Evolutionary conservation across 495 filamentous ascomycete species (phyloP).

Genomic region (Podospora pseudoanserina): DNA sequence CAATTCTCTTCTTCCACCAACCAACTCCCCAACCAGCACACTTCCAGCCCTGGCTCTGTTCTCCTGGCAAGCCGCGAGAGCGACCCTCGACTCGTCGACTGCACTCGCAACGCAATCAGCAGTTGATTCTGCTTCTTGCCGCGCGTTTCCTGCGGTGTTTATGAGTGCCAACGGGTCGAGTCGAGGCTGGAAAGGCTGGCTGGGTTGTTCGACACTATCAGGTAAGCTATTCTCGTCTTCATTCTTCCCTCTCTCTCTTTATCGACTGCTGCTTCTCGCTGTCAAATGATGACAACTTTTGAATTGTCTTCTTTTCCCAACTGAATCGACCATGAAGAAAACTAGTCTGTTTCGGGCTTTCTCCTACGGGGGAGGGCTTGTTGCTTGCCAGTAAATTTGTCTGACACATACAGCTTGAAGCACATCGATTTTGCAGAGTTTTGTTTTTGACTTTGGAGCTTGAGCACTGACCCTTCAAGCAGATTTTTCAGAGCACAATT

Average conservation of each 20-base stretch:
- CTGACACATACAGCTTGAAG: conserved; percentile 48
- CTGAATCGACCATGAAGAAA: conserved; percentile 95
- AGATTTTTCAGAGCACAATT: conserved; percentile 14
- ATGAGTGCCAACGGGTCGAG: not conserved
- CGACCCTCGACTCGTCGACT: not conserved
- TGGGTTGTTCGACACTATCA: conserved; percentile 5
- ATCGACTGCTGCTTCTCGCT: conserved; percentile 16
- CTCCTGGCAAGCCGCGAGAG: not conserved
- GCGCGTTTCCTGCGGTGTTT: not conserved
- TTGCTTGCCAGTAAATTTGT: conserved; percentile 99
- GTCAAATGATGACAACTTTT: conserved; percentile 75
- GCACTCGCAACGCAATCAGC: not conserved
- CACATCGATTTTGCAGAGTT: conserved; percentile 4
- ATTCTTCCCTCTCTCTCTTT: conserved; percentile 9
- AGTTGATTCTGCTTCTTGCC: not conserved
- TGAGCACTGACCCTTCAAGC: conserved; percentile 16
- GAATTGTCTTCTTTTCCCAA: conserved; percentile 87
- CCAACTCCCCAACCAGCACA: not conserved
- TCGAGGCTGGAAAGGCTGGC: conserved; percentile 9
- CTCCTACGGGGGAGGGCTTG: conserved; percentile 66
- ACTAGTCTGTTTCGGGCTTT: conserved; percentile 62
- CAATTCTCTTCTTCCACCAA: conserved; percentile 4
- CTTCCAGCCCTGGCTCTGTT: not conserved
- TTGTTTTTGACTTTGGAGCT: conserved; percentile 3
- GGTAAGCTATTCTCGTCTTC: conserved; percentile 24